These are phyloP conservation scores for Colletotrichum brevisporum DNA, from an alignment of 2,329 filamentous ascomycete species.

Conservation along the genomic window DNA sequence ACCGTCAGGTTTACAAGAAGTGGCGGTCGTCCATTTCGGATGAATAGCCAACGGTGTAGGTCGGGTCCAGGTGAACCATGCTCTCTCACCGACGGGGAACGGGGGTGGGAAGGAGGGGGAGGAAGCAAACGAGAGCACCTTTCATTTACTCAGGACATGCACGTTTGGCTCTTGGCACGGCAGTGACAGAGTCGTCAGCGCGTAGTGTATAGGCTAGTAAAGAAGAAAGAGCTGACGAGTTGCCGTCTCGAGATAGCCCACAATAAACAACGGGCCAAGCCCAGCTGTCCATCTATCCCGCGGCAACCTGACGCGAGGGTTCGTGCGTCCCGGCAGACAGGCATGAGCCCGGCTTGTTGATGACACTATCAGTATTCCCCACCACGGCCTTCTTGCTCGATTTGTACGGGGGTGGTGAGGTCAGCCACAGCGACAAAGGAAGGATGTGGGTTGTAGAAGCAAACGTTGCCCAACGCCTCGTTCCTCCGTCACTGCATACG, in stretches of 20 bases:
- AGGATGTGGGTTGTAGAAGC: neutral
- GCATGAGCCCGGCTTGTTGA: constrained; percentile 11
- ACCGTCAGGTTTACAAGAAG: constrained; percentile 16
- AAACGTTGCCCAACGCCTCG: no score
- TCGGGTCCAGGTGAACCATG: constrained; percentile 27
- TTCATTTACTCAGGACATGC: constrained; percentile 37
- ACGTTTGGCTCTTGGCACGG: constrained; percentile 1
- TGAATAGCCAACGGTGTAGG: constrained; percentile 4
- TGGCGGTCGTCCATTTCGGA: constrained; percentile 12
- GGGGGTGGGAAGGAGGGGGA: no score
- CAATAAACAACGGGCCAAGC: constrained; percentile 32
- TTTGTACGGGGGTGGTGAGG: constrained; percentile 6
- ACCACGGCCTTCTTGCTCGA: constrained; percentile 9
- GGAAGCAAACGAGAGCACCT: constrained; percentile 5
- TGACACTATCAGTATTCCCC: constrained; percentile 10
- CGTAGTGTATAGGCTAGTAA: no score
- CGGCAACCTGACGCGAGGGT: constrained; percentile 34
- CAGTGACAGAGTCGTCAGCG: neutral
- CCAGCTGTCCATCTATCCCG: constrained; percentile 5
- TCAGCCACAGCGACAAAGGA: constrained; percentile 20
- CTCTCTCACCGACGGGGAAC: constrained; percentile 3
- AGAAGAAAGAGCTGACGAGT: constrained; percentile 20
- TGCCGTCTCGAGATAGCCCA: constrained; percentile 34
- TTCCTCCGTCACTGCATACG: constrained; percentile 11
- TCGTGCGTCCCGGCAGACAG: constrained; percentile 24